phyloP scores from a whole-genome alignment of 805 yeast species.

The Yamadazyma endophytica region DNA sequence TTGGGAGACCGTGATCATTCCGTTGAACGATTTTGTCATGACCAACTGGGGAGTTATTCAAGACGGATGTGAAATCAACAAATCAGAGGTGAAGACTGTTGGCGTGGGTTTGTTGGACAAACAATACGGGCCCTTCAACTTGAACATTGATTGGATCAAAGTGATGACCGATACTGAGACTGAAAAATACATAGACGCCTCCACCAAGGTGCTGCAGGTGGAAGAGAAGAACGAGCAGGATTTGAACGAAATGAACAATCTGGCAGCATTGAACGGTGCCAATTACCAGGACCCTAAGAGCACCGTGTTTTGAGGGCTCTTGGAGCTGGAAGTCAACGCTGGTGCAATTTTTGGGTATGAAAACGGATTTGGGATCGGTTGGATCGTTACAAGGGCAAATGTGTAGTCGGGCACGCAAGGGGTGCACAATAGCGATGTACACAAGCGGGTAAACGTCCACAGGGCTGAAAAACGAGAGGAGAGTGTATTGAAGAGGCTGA shows the following conservation, averaged over 20 bases:
- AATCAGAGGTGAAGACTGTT: constrained; percentile 60
- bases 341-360: too few species aligned
- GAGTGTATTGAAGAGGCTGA: too few species aligned
- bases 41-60: constrained; percentile 73
- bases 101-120: constrained; percentile 79
- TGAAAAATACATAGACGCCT: constrained; percentile 32
- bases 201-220: constrained; percentile 19
- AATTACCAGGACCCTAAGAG: constrained; percentile 29
- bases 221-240: constrained; percentile 3
- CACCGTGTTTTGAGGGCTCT: constrained; percentile 26
- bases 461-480: too few species aligned
- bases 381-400: too few species aligned
- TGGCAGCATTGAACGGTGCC: constrained; percentile 22
- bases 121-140: constrained; percentile 69
- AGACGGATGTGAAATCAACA: constrained; percentile 53
- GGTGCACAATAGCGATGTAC: constrained; percentile 1
- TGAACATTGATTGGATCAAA: constrained; percentile 70
- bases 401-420: constrained; percentile 2
- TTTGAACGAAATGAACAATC: constrained; percentile 10
- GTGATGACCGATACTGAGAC: constrained; percentile 58
- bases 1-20: constrained; percentile 82
- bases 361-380: too few species aligned
- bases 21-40: constrained; percentile 73
- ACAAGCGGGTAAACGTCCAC: too few species aligned
- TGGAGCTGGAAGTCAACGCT: too few species aligned